Base-by-base conservation (phyloP, 2,329 filamentous ascomycete species). In the Amesomyces nigricolor region DNA sequence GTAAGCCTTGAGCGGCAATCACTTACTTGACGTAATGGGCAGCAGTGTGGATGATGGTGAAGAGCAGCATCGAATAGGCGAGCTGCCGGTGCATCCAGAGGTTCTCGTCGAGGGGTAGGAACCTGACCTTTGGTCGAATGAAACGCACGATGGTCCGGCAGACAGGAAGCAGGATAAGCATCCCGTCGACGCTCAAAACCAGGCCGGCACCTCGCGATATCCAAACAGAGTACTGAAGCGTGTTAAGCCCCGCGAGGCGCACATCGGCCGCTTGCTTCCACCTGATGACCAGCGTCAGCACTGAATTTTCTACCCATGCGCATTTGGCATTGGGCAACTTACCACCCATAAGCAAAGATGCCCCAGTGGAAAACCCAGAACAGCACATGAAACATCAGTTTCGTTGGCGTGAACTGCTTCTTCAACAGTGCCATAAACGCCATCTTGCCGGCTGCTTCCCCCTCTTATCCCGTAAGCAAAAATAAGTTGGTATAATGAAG, bases 1-100 rank as follows among this genome's bases (percentile, higher is more conserved):
- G 32, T 11, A 11, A 22, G 9, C 11, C 7, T 13, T 16, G 2
- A 17, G 8, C 30, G 17, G 26, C 45, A 14, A n/a, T 14, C 10
- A 55, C 53, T 53, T 13, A 65, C 62, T 99, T 99, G 77, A 97
- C 89, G 66, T 99, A 99, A 73, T 99, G 94, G 49, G 83, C 83
- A 13, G 78, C 68, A 1, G 86, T 87, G 71, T 99, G 94, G 29
- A 89, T 71, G 48, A 85, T 79, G 29, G 86, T 88, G 71, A 91
- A 99, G 53, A 96, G 68, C 3, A 97, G 78, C 74, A 97, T 77
- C 1, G 90, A 78, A 69, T 99, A 99, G 16, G 94, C 92, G 43
- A 95, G 81, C 71, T 99, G 94, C 61, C 92, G 82, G 75, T 99
- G 94, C 72, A 99, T 95, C 91, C 91, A 99, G 62, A 91, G 81